These are phyloP conservation scores for Endocalyx cinctus DNA, from an alignment of 2,329 filamentous ascomycete genomes.

Conservation along the genomic window DNA sequence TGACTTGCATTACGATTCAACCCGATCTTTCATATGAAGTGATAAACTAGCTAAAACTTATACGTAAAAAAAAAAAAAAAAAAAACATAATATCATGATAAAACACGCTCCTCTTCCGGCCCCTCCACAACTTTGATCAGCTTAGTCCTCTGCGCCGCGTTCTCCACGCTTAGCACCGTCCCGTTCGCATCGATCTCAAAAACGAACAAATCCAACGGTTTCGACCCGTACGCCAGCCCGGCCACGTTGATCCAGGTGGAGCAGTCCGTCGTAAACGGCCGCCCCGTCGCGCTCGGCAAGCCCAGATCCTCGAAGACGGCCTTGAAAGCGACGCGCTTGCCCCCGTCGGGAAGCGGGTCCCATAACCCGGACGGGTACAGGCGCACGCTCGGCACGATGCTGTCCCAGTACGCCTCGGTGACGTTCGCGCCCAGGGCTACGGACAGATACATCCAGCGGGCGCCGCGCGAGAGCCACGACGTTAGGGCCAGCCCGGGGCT, in stretches of 20 bases:
- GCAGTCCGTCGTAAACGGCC: conserved; percentile 21
- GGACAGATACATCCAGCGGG: conserved; percentile 23
- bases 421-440: conserved; percentile 17
- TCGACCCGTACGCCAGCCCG: conserved; percentile 21
- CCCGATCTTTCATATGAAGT: no score
- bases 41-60: no score
- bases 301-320: conserved; percentile 29
- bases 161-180: conserved; percentile 20
- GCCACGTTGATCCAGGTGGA: conserved; percentile 20
- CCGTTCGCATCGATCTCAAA: conserved; percentile 22
- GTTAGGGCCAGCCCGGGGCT: conserved; percentile 24
- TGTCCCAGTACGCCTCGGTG: conserved; percentile 11
- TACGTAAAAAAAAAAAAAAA: no score
- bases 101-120: no score
- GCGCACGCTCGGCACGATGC: conserved; percentile 21
- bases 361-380: conserved; percentile 29
- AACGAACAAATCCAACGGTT: conserved; percentile 23
- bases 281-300: conserved; percentile 8
- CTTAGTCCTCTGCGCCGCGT: conserved; percentile 19
- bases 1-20: no score
- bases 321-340: conserved; percentile 27
- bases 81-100: no score
- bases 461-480: conserved; percentile 30
- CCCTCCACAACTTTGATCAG: conserved; percentile 19
- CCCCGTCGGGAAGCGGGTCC: conserved; percentile 16